phyloP scores from a whole-genome alignment of 1,284 basidiomycete genomes.

The Cystobasidium sp. region DNA sequence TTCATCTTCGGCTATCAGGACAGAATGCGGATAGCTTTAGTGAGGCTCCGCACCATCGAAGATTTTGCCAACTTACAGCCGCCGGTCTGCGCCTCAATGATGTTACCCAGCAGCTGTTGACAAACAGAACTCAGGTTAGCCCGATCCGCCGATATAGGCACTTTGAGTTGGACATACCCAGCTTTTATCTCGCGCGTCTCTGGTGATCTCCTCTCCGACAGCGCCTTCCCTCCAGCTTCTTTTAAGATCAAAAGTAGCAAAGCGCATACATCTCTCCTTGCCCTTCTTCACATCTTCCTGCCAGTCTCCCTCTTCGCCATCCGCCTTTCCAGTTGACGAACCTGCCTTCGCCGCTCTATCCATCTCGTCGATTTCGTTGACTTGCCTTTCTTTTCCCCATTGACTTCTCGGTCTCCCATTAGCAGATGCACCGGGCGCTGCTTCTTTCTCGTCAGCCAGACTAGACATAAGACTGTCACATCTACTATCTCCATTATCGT shows the following conservation, averaged over 20 bases:
- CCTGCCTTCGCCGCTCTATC: constrained; percentile 46
- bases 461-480: constrained; percentile 50
- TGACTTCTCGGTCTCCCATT: constrained; percentile 15
- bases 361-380: constrained; percentile 50
- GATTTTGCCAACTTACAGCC: constrained; percentile 53
- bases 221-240: constrained; percentile 58
- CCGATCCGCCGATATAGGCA: background rate
- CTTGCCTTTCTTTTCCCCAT: constrained; percentile 16
- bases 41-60: background rate
- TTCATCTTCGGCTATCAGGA: constrained; percentile 53
- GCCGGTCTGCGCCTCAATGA: constrained; percentile 52
- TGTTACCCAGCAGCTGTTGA: constrained; percentile 51
- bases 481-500: constrained; percentile 54
- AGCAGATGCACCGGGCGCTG: constrained; percentile 2
- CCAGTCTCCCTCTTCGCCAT: constrained; percentile 42
- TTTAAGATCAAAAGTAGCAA: constrained; percentile 57
- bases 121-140: background rate
- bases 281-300: constrained; percentile 4
- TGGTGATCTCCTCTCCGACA: constrained; percentile 58
- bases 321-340: background rate
- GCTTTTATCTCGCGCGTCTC: constrained; percentile 59
- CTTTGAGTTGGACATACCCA: constrained; percentile 47
- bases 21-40: background rate
- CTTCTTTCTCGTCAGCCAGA: constrained; percentile 44
- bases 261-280: constrained; percentile 50